Conservation (phyloP, 2,329 filamentous ascomycete species). For the Aspergillus sp. region DNA sequence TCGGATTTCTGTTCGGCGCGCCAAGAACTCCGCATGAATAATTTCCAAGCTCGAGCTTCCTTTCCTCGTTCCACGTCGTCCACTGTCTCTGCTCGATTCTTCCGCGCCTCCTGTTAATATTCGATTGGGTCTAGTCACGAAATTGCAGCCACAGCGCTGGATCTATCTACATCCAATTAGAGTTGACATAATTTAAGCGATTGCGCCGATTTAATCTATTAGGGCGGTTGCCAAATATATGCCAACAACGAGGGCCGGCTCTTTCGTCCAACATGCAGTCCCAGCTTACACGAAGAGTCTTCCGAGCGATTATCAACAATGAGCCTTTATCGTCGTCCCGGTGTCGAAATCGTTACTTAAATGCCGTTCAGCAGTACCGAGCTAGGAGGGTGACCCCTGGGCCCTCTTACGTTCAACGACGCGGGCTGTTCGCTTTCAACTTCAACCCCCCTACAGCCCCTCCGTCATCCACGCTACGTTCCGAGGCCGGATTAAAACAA, state of each 20-base stretch:
- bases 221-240: background rate
- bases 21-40: constrained; percentile 27
- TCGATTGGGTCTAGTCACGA: background rate
- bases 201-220: background rate
- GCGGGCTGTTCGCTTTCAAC: constrained; percentile 35
- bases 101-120: constrained; percentile 12
- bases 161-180: background rate
- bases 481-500: constrained; percentile 61
- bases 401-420: constrained; percentile 37
- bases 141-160: background rate
- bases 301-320: constrained; percentile 46
- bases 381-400: constrained; percentile 29
- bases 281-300: constrained; percentile 45
- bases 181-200: background rate
- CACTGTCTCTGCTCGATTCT: background rate
- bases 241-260: background rate
- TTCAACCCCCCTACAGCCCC: constrained; percentile 50
- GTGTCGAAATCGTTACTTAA: constrained; percentile 36
- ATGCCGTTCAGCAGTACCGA: constrained; percentile 30
- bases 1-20: constrained; percentile 29
- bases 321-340: constrained; percentile 42
- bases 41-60: background rate
- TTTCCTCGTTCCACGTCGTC: background rate
- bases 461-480: constrained; percentile 60
- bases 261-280: constrained; percentile 40